Conservation (phyloP, 805 yeast species). For the Ogataea pilisensis region DNA sequence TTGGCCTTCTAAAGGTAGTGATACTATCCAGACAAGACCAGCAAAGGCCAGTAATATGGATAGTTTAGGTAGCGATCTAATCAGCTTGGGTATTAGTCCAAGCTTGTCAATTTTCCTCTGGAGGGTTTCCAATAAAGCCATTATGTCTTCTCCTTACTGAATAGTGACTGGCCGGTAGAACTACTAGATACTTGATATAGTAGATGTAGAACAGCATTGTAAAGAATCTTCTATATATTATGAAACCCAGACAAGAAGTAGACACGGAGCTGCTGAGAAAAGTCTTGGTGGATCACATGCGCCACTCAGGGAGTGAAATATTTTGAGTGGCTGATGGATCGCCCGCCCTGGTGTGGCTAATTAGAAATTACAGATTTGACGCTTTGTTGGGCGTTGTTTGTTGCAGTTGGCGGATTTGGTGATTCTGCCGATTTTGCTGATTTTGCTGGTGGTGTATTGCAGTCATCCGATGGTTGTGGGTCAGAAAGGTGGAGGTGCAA, state of each 20-base stretch:
- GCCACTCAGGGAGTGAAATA: neutral
- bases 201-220: too few relatives aligned
- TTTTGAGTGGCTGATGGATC: neutral
- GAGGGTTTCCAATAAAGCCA: constrained; percentile 45
- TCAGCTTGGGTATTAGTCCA: constrained; percentile 44
- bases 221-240: too few relatives aligned
- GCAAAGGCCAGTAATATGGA: constrained; percentile 38
- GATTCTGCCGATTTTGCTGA: too few relatives aligned
- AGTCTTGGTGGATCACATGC: too few relatives aligned
- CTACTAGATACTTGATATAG: neutral
- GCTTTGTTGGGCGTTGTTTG: neutral
- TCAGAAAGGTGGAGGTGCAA: too few relatives aligned
- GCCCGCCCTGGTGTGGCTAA: too few relatives aligned
- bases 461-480: too few relatives aligned
- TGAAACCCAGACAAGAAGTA: too few relatives aligned
- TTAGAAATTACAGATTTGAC: too few relatives aligned
- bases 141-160: constrained; percentile 10
- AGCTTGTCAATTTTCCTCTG: constrained; percentile 40
- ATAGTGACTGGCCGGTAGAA: neutral
- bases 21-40: constrained; percentile 56
- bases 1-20: constrained; percentile 78
- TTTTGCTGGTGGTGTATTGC: too few relatives aligned
- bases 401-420: neutral
- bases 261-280: too few relatives aligned
- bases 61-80: constrained; percentile 39